Percentiles rank a stretch among this genome's conserved stretches.
These are phyloP conservation scores for Yamadazyma kanchanaburiensis DNA, from an alignment of 1,139 yeast genomes.

Conservation along the genomic window DNA sequence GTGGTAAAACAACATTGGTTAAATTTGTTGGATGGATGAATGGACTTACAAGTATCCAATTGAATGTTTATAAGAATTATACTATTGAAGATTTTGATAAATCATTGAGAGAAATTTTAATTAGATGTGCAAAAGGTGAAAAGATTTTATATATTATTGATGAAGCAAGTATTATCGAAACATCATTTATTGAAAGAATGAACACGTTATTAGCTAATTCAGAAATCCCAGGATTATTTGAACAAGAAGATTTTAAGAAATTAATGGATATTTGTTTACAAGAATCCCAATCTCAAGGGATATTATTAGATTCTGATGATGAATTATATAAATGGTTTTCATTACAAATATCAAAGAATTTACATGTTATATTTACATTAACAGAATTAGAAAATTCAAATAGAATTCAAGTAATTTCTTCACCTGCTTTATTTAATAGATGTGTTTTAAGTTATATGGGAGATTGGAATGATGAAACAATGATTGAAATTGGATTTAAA, in stretches of 20 bases:
- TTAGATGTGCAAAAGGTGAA: conserved; percentile 51
- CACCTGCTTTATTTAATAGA: conserved; percentile 90
- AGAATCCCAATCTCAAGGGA: conserved; percentile 58
- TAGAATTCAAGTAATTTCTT: conserved; percentile 50
- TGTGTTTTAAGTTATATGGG: conserved; percentile 93
- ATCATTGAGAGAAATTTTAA: conserved; percentile 53
- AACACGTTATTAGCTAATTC: conserved; percentile 89
- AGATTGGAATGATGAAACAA: conserved; percentile 60
- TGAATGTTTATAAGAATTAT: conserved; percentile 56
- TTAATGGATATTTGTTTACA: conserved; percentile 59
- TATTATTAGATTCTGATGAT: conserved; percentile 63
- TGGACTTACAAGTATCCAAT: conserved; percentile 62
- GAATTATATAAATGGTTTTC: conserved; percentile 79
- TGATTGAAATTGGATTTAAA: conserved; percentile 48
- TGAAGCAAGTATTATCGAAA: conserved; percentile 72
- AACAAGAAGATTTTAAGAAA: conserved; percentile 61
- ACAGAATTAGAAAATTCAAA: conserved; percentile 47
- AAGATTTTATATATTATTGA: conserved; percentile 73
- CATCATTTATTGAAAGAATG: conserved; percentile 87
- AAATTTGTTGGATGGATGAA: conserved; percentile 92
- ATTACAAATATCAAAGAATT: conserved; percentile 59
- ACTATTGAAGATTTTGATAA: conserved; percentile 64
- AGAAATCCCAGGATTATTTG: conserved; percentile 87
- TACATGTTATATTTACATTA: conserved; percentile 83
- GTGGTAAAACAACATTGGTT: conserved; percentile 77